Conservation (phyloP, 805 yeast genomes). For the Saturnispora kantuleensis region DNA sequence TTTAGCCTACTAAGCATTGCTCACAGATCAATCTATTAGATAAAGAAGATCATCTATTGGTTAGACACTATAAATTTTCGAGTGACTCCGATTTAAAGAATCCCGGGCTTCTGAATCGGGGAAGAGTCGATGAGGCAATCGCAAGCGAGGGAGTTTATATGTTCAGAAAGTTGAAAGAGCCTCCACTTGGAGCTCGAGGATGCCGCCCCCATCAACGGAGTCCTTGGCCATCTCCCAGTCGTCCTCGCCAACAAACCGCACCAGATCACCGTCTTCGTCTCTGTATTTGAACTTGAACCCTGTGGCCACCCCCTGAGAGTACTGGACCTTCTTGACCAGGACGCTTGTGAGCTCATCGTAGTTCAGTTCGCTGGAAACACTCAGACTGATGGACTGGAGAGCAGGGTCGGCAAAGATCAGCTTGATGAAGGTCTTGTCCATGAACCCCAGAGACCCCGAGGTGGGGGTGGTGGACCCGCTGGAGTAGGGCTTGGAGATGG, state of each 20-base stretch:
- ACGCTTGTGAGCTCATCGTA: slow-evolving; percentile 29
- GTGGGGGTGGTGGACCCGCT: slow-evolving; percentile 2
- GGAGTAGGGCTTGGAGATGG: slow-evolving; percentile 10
- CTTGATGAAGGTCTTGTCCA: slow-evolving; percentile 19
- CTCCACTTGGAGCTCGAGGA: slow-evolving; percentile 1
- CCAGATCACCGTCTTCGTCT: slow-evolving; percentile 95
- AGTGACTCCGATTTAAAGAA: too few relatives aligned
- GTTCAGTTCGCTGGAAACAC: slow-evolving; percentile 35
- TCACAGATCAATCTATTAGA: background rate
- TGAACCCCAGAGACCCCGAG: background rate
- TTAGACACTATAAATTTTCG: too few relatives aligned
- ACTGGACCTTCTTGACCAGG: slow-evolving; percentile 42
- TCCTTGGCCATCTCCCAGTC: slow-evolving; percentile 85
- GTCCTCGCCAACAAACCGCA: slow-evolving; percentile 73
- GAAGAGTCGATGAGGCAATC: too few relatives aligned
- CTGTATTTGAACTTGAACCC: slow-evolving; percentile 57
- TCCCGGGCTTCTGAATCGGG: too few relatives aligned
- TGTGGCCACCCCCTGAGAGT: slow-evolving; percentile 35
- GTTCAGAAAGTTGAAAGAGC: background rate
- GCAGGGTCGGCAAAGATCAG: slow-evolving; percentile 28
- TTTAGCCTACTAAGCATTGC: background rate
- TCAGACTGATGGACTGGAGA: slow-evolving; percentile 49
- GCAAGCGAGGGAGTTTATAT: too few relatives aligned
- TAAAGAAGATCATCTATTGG: background rate
- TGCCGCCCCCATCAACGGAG: slow-evolving; percentile 35